Evolutionary conservation across 306 rosid genomes (phyloP).

Genomic region (Adenanthera pavonina): DNA sequence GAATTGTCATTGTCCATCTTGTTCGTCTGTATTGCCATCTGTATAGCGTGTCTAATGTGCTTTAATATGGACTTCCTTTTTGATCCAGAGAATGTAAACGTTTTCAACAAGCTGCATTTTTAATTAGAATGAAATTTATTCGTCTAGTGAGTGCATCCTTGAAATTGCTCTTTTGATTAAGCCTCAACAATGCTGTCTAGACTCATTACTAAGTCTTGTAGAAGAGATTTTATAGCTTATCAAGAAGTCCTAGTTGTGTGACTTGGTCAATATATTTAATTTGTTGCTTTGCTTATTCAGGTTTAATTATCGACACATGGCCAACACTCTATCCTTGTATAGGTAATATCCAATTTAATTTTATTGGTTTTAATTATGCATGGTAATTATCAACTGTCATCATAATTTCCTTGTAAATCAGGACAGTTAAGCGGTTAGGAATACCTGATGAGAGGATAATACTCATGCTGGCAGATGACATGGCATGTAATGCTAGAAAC

Average conservation of each 20-base stretch:
- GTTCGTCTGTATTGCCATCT: background rate
- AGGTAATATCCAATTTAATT: slow-evolving; percentile 50
- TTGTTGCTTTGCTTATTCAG: slow-evolving; percentile 51
- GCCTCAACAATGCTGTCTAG: background rate
- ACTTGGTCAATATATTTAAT: slow-evolving; percentile 24
- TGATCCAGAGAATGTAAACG: background rate
- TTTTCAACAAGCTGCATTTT: background rate
- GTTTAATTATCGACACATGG: slow-evolving; percentile 99
- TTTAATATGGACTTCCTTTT: background rate
- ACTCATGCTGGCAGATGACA: slow-evolving; percentile 96
- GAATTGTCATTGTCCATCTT: too few species aligned
- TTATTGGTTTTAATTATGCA: slow-evolving; percentile 15
- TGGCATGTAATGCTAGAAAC: slow-evolving; percentile 98
- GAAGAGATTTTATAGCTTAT: slow-evolving; percentile 5
- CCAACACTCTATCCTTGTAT: slow-evolving; percentile 89
- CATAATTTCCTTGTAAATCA: slow-evolving; percentile 46
- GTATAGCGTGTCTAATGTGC: background rate
- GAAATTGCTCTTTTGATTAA: background rate
- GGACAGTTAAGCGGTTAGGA: slow-evolving; percentile 96
- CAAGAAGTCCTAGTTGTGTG: slow-evolving; percentile 6
- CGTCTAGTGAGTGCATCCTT: background rate
- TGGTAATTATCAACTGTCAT: slow-evolving; percentile 22
- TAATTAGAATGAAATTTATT: background rate
- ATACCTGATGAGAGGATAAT: slow-evolving; percentile 99
- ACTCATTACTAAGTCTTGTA: background rate